Conservation (phyloP, 306 rosid genomes). For the Begonia loranthoides region DNA sequence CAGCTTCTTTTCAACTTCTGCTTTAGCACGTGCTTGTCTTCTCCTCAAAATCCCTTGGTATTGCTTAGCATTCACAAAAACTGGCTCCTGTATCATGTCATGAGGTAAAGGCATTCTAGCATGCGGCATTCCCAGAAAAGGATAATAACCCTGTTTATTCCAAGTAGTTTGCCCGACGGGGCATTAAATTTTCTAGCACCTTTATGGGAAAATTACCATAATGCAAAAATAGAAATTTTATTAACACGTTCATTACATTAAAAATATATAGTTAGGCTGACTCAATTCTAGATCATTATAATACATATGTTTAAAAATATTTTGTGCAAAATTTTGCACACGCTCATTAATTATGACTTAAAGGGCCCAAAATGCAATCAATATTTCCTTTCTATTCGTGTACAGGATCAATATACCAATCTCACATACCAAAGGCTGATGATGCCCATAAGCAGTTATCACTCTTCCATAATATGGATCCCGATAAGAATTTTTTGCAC, state of each 20-base stretch:
- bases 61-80: conserved; percentile 93
- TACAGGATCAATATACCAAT: not conserved
- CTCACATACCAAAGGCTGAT: conserved; percentile 65
- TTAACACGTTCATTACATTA: too few relatives aligned
- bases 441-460: conserved; percentile 83
- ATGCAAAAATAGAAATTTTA: too few relatives aligned
- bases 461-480: conserved; percentile 79
- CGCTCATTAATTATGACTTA: too few relatives aligned
- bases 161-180: not conserved
- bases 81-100: conserved; percentile 97
- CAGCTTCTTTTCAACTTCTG: conserved; percentile 89
- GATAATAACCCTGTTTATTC: conserved; percentile 60
- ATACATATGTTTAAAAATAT: too few relatives aligned
- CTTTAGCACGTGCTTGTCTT: conserved; percentile 96
- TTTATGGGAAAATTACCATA: too few relatives aligned
- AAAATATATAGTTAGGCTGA: too few relatives aligned
- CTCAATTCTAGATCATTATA: too few relatives aligned
- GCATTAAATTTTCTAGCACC: too few relatives aligned
- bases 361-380: not conserved
- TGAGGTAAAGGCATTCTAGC: conserved; percentile 93
- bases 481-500: conserved; percentile 80
- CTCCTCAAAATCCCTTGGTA: conserved; percentile 97
- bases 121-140: conserved; percentile 79
- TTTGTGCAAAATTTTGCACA: too few relatives aligned
- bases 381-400: not conserved